Evolutionary conservation across 352 stramenopile genomes (phyloP), one percentile per base, ranked within the genome.

Genomic region (Pythium coloratum): DNA sequence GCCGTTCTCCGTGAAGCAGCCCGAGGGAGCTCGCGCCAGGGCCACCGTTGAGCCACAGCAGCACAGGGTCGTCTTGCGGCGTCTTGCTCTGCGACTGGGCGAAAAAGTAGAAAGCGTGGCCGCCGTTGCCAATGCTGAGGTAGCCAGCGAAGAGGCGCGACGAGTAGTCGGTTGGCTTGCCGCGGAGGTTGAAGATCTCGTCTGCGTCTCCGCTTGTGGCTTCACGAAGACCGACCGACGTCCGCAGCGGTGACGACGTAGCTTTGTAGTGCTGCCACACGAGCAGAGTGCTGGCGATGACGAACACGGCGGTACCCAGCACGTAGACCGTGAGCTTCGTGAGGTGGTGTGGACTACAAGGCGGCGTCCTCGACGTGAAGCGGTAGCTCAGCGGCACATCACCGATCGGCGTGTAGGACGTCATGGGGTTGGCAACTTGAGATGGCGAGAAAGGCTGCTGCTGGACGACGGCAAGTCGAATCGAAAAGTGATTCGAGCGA

Each of bases 21-120:
- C 84, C 0, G 70, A 62, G 13, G 91, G 82, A 89, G 56, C 78
- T 89, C 8, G 78, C 67, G 0, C 84, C 84, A 0, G 84, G 84
- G 0, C 84, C 84, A 13, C 84, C 84, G 40, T 89, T 90, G 38
- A 90, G 79, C 82, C 84, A 92, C 5, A 91, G 70, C 56, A 89
- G 44, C 59, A 92, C 76, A 0, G 84, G 81, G 69, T 89, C 82
- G 2, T 53, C 55, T 42, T 75, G 62, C 0, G 72, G 50, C 8
- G 63, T 75, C 4, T 59, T 16, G 55, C 73, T 88, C 68, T 91
- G 82, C 10, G 80, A 88, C 61, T 89, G 78, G 30, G 82, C 82
- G 38, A 88, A 64, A 59, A 87, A 91, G 71, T 91, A 91, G 62
- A 89, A 89, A 14, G 69, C 80, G 38, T 87, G 60, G 13, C 82